Evolutionary conservation across 805 yeast species (phyloP).

Genomic region (Candida quercuum): DNA sequence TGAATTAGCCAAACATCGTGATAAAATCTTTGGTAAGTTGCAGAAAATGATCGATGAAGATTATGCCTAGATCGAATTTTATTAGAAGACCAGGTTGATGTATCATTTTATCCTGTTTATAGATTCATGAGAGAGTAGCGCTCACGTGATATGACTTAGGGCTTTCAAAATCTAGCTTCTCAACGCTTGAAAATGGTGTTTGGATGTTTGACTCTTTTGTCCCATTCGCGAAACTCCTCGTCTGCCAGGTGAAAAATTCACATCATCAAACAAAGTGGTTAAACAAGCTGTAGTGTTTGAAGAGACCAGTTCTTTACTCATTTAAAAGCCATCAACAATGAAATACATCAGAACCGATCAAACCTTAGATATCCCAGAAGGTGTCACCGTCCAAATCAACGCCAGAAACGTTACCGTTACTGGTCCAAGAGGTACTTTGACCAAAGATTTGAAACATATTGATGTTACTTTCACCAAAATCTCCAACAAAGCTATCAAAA

Average conservation of each 20-base stretch:
- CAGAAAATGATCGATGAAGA: constrained; percentile 48
- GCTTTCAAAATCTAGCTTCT: background rate
- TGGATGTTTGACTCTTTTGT: constrained; percentile 2
- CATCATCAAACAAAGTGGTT: no score
- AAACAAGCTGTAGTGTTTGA: no score
- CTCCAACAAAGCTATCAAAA: constrained; percentile 66
- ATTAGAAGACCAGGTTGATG: background rate
- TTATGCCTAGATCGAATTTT: no score
- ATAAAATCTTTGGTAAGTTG: constrained; percentile 51
- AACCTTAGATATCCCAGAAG: constrained; percentile 82
- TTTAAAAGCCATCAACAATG: constrained; percentile 34
- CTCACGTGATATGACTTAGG: constrained; percentile 3
- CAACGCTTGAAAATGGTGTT: background rate
- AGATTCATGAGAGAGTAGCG: no score
- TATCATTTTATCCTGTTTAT: no score
- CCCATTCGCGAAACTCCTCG: background rate
- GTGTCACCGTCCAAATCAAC: constrained; percentile 85
- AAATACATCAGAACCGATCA: constrained; percentile 88
- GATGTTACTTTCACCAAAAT: constrained; percentile 89
- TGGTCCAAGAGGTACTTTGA: constrained; percentile 96
- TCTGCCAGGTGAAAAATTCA: no score
- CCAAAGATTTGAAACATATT: constrained; percentile 89
- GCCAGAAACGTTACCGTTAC: constrained; percentile 85
- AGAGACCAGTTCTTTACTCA: background rate
- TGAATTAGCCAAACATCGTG: constrained; percentile 59